Percentiles rank a stretch among this genome's conserved stretches.
phyloP scores from a whole-genome alignment of 2,329 filamentous ascomycete species.

The Trichoderma sp. region DNA sequence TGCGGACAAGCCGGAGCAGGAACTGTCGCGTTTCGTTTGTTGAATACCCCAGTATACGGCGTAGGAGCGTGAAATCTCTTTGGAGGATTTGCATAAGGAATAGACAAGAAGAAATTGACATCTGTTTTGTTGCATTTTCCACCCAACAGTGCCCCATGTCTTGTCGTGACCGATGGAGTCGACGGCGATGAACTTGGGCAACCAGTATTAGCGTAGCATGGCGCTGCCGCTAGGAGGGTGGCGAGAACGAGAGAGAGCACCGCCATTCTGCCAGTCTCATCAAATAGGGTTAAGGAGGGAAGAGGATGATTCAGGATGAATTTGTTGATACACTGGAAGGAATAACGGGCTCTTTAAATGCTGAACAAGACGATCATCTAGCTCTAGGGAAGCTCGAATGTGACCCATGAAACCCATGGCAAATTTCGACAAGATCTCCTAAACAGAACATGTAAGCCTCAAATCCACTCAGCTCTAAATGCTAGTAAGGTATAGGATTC shows the following conservation, averaged over 20 bases:
- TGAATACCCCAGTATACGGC: not conserved
- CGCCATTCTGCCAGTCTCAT: not conserved
- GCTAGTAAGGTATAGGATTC: not conserved
- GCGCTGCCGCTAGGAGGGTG: not conserved
- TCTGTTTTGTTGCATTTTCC: slow-evolving; percentile 12
- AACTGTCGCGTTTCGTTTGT: not conserved
- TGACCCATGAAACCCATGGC: not conserved
- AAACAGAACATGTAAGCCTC: not conserved
- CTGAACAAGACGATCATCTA: not conserved
- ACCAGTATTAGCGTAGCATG: not conserved
- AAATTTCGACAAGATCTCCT: not conserved
- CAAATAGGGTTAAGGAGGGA: not conserved
- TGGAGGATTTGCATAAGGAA: not conserved
- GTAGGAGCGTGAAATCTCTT: not conserved
- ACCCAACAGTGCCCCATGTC: not conserved
- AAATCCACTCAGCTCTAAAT: not conserved
- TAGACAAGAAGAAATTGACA: slow-evolving; percentile 9
- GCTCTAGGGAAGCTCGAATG: not conserved
- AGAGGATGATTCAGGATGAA: not conserved
- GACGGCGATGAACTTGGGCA: not conserved
- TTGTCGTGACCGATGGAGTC: not conserved
- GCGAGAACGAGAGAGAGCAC: not conserved
- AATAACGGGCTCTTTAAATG: not conserved
- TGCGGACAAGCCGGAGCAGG: not conserved
- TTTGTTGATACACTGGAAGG: not conserved